Base-by-base conservation (phyloP, 1,284 basidiomycete genomes). In the Veloboletus limbatus region DNA sequence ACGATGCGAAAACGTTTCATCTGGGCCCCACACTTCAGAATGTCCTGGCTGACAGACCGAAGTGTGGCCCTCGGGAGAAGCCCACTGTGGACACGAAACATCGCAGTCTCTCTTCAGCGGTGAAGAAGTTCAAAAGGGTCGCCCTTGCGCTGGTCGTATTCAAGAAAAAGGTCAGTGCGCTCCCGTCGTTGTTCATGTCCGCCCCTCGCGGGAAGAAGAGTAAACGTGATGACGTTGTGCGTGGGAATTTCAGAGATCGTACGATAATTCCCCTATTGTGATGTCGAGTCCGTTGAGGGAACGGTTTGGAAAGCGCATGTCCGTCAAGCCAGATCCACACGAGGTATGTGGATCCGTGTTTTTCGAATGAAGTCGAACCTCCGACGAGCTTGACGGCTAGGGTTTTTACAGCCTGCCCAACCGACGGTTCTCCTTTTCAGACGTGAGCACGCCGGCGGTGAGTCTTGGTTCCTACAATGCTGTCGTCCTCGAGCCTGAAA, bases 281-380 rank as follows among this genome's bases (percentile, higher is more conserved):
- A 53, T 63, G 32, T 54, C 53, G 9, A 65, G 57, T 33, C 63
- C 60, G 7, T 24, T 60, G 45, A 55, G 59, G 35, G 59, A 61
- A 54, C 60, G 61, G 18, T 66, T 66, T 37, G 63, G 63, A 21
- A 61, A 60, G 30, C 53, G 63, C 22, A 61, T 66, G 52, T 40
- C 63, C 11, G 31, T 61, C 20, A 60, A 49, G 38, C 33, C 45
- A 22, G 52, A 52, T 8, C 59, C 63, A 8, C 51, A 63, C 14
- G 62, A 61, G 53, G 60, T 63, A 43, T 31, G 60, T 59, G 16
- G 18, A 28, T 8, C n/a, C 6, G 8, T n/a, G 4, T 35, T 16
- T n/a, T n/a, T 26, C 5, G 22, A 3, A 13, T 18, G 3, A 13
- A 4, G 14, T 11, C 9, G 16, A 25, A 16, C 6, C 11, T 21